Conservation (phyloP, 768 basidiomycete genomes). For the Lactifluus pinguis region DNA sequence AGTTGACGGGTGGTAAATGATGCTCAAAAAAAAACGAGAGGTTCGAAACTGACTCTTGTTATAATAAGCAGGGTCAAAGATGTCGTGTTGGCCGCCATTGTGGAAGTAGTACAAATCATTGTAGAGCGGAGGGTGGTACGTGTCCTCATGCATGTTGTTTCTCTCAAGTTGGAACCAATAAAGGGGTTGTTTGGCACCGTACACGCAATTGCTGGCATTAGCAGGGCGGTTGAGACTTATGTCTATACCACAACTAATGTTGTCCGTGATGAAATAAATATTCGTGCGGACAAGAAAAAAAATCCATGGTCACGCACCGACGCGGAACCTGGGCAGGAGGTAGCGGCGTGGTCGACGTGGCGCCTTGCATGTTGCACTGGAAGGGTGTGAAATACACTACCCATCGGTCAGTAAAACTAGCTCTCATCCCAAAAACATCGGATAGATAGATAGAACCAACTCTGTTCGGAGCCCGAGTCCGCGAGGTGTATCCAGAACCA, state of each 20-base stretch:
- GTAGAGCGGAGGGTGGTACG: slow-evolving; percentile 29
- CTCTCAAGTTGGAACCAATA: slow-evolving; percentile 34
- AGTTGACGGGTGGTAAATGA: no score
- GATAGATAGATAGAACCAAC: slow-evolving; percentile 19
- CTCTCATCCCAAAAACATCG: no score
- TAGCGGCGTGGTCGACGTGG: slow-evolving; percentile 25
- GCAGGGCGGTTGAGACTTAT: slow-evolving; percentile 19
- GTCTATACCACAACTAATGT: slow-evolving; percentile 28
- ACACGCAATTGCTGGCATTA: slow-evolving; percentile 30
- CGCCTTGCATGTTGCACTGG: slow-evolving; percentile 31
- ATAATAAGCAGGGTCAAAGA: slow-evolving; percentile 24
- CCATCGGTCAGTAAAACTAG: neutral
- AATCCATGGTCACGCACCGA: slow-evolving; percentile 19
- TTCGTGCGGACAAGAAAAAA: neutral
- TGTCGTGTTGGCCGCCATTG: slow-evolving; percentile 37
- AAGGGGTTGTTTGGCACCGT: slow-evolving; percentile 31
- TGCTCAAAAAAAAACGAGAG: no score
- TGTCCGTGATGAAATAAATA: neutral
- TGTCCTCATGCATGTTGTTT: slow-evolving; percentile 32
- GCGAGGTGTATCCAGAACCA: slow-evolving; percentile 34
- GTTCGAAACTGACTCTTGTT: neutral
- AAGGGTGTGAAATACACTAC: slow-evolving; percentile 34
- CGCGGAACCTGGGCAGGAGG: slow-evolving; percentile 27
- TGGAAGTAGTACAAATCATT: slow-evolving; percentile 31
- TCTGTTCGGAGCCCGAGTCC: slow-evolving; percentile 30